A percentile compares a stretch with the other conserved stretches of the same genome.
phyloP scores from a whole-genome alignment of 352 stramenopile genomes.

The Globisporangium cylindrosporum region DNA sequence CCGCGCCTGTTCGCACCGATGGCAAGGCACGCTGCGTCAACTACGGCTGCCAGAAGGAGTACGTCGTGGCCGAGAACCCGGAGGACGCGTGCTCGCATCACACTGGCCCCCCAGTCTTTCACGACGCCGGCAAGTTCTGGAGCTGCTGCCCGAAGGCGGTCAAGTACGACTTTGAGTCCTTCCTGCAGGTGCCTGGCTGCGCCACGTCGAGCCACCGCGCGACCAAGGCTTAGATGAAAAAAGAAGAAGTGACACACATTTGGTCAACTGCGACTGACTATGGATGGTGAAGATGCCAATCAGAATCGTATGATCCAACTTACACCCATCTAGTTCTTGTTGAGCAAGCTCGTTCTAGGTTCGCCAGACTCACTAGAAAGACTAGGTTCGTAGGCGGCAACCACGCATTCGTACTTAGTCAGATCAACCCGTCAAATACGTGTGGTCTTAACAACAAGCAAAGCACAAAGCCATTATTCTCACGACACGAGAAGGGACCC shows the following conservation, averaged over 20 bases:
- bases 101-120: conserved; percentile 87
- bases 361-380: too few species aligned
- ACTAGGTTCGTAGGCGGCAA: too few species aligned
- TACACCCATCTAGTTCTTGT: too few species aligned
- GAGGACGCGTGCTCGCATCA: conserved; percentile 81
- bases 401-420: too few species aligned
- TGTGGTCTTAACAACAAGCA: too few species aligned
- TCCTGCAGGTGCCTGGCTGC: conserved; percentile 88
- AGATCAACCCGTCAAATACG: too few species aligned
- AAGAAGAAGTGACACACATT: background rate
- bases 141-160: conserved; percentile 90
- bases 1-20: conserved; percentile 59
- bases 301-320: background rate
- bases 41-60: conserved; percentile 92
- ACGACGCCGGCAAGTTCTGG: conserved; percentile 93
- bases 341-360: too few species aligned
- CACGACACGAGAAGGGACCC: background rate
- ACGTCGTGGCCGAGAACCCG: conserved; percentile 86
- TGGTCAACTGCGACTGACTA: background rate
- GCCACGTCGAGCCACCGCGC: conserved; percentile 81
- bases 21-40: conserved; percentile 90
- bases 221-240: conserved; percentile 30
- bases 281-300: background rate
- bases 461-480: too few species aligned
- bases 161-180: conserved; percentile 95